These are phyloP conservation scores for Pythium aquatile DNA, from an alignment of 352 stramenopile genomes.

Conservation along the genomic window DNA sequence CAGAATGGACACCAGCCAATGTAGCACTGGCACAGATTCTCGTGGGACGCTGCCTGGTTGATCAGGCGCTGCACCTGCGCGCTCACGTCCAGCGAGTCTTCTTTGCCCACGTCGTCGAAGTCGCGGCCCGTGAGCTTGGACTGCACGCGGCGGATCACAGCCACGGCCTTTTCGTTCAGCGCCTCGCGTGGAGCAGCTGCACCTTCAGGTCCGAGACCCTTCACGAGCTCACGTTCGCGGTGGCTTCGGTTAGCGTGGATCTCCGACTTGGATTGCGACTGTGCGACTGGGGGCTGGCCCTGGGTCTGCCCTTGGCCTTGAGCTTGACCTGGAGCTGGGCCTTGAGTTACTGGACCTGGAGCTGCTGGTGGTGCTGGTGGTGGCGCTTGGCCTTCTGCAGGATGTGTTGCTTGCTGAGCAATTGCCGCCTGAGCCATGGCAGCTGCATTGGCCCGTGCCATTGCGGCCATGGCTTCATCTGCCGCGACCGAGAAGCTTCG, in stretches of 20 bases:
- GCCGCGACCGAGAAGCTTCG: constrained; percentile 72
- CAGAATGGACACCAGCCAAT: constrained; percentile 97
- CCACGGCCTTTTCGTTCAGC: constrained; percentile 95
- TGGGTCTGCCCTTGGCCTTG: constrained; percentile 18
- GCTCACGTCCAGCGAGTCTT: constrained; percentile 71
- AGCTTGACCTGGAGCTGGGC: not conserved
- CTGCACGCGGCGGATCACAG: constrained; percentile 97
- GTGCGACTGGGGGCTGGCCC: constrained; percentile 29
- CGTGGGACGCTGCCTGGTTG: constrained; percentile 96
- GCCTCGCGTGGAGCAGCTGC: constrained; percentile 77
- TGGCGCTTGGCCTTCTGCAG: constrained; percentile 25
- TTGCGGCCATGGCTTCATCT: constrained; percentile 24
- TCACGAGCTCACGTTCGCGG: constrained; percentile 78
- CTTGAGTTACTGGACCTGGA: constrained; percentile 31
- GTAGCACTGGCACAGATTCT: constrained; percentile 99
- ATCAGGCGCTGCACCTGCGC: constrained; percentile 96
- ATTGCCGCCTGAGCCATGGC: not conserved
- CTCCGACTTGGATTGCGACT: constrained; percentile 56
- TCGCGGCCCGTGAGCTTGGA: constrained; percentile 99
- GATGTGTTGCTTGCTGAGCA: not conserved
- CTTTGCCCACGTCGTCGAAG: constrained; percentile 79
- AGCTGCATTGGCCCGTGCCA: constrained; percentile 16
- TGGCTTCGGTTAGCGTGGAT: constrained; percentile 76
- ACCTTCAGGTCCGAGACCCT: constrained; percentile 77
- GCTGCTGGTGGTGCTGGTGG: constrained; percentile 7